phyloP scores from a whole-genome alignment of 169 alveolate species.

The Plasmodium cynomolgi region DNA sequence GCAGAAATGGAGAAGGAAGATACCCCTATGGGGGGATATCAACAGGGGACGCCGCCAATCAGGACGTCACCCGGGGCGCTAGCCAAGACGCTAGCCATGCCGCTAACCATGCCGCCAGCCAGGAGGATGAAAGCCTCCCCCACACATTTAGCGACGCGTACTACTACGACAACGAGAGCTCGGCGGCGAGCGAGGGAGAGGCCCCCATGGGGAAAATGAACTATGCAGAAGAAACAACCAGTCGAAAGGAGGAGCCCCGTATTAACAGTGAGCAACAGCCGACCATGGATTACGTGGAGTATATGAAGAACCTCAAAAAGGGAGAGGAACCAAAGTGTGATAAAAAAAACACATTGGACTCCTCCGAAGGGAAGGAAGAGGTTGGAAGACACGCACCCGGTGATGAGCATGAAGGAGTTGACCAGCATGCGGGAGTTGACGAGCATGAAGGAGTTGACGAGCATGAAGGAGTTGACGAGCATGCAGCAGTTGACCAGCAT shows the following conservation, averaged over 20 bases:
- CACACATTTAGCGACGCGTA: background rate
- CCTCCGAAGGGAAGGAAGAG: background rate
- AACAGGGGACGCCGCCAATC: background rate
- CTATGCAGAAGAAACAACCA: background rate
- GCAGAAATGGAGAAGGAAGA: background rate
- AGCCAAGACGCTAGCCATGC: too few species aligned
- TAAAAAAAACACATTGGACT: background rate
- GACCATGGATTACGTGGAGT: slow-evolving; percentile 27
- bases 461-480: background rate
- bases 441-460: background rate
- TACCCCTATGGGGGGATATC: background rate
- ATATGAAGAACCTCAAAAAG: slow-evolving; percentile 6
- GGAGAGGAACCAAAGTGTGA: background rate
- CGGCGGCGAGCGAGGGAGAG: background rate
- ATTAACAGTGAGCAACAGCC: background rate
- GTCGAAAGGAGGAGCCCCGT: background rate
- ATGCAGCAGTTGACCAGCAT: too few species aligned
- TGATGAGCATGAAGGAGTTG: background rate
- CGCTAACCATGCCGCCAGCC: too few species aligned
- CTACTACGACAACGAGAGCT: background rate
- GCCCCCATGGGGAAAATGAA: background rate
- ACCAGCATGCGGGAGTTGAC: too few species aligned
- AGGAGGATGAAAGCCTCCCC: background rate
- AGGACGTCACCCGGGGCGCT: too few species aligned
- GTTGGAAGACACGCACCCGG: background rate